These are phyloP conservation scores for Termitomyces sp. DNA, from an alignment of 768 basidiomycete genomes.

Conservation along the genomic window DNA sequence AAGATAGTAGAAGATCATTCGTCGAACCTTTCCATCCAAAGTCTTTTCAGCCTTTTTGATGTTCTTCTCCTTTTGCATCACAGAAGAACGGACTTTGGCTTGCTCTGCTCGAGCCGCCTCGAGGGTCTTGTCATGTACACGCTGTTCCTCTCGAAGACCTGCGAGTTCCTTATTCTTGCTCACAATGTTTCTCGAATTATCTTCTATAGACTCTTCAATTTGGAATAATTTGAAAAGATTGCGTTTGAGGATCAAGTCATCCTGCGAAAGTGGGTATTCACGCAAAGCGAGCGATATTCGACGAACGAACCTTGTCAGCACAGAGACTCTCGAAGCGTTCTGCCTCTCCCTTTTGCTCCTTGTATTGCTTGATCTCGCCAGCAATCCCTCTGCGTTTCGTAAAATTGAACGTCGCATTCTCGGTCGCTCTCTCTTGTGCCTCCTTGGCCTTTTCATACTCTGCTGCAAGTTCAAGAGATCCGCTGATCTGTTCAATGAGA, in stretches of 20 bases:
- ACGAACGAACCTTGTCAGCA: constrained; percentile 69
- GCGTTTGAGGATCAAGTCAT: constrained; percentile 76
- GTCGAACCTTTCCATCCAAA: constrained; percentile 71
- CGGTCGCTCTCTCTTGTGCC: constrained; percentile 85
- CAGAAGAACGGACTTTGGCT: constrained; percentile 66
- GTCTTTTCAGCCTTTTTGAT: constrained; percentile 91
- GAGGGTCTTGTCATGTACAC: constrained; percentile 62
- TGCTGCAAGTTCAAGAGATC: constrained; percentile 81
- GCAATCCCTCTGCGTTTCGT: constrained; percentile 90
- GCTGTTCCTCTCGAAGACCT: constrained; percentile 65
- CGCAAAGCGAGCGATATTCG: neutral
- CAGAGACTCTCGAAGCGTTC: constrained; percentile 78
- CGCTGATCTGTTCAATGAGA: constrained; percentile 94
- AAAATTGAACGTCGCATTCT: constrained; percentile 92
- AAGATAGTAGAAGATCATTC: neutral
- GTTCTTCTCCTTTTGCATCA: constrained; percentile 79
- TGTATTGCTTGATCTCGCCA: constrained; percentile 95
- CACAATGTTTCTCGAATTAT: constrained; percentile 64
- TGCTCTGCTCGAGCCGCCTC: constrained; percentile 75
- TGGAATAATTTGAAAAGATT: constrained; percentile 87
- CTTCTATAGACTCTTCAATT: constrained; percentile 78
- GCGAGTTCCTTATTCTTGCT: constrained; percentile 68
- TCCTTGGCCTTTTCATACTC: constrained; percentile 90
- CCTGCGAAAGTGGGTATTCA: constrained; percentile 35
- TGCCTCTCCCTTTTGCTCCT: constrained; percentile 93